A percentile compares a stretch with the other conserved stretches of the same genome.
phyloP scores from a whole-genome alignment of 2,329 filamentous ascomycete species.

The Fusarium nodosum region DNA sequence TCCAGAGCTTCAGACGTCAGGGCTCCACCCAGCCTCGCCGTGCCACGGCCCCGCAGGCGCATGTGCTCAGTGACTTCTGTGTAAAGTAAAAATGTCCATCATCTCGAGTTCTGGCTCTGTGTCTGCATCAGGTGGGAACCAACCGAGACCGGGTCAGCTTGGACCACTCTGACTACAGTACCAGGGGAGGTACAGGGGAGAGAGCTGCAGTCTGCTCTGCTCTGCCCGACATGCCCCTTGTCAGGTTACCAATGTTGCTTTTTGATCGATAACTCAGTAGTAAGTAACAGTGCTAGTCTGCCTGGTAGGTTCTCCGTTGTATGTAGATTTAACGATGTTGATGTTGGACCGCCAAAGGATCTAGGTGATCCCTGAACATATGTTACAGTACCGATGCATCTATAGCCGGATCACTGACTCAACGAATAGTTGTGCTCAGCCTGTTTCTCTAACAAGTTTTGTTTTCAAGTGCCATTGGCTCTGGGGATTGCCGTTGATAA shows the following conservation, averaged over 20 bases:
- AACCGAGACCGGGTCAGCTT: conserved; percentile 32
- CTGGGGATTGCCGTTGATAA: background rate
- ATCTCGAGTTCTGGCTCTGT: conserved; percentile 38
- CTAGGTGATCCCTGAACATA: conserved; percentile 37
- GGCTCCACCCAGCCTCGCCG: conserved; percentile 49
- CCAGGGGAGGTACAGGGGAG: conserved; percentile 21
- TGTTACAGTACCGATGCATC: conserved; percentile 9
- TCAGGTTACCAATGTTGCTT: conserved; percentile 36
- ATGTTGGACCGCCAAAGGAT: conserved; percentile 31
- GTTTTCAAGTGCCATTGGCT: conserved; percentile 3
- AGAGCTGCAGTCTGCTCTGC: conserved; percentile 20
- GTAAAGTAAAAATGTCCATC: conserved; percentile 37
- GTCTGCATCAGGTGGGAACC: conserved; percentile 37
- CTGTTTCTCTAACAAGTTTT: conserved; percentile 7
- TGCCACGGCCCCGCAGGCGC: conserved; percentile 47
- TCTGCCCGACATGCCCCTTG: conserved; percentile 38
- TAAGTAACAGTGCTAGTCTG: no score
- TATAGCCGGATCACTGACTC: conserved; percentile 1
- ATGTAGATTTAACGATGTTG: conserved; percentile 27
- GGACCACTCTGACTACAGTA: conserved; percentile 43
- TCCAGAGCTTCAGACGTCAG: conserved; percentile 45
- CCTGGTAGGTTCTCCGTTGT: background rate
- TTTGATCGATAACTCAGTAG: conserved; percentile 37
- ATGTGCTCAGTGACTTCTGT: conserved; percentile 36
- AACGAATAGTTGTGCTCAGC: conserved; percentile 6